These are phyloP conservation scores for Graphium sp. DNA, from an alignment of 2,329 filamentous ascomycete genomes.

Conservation along the genomic window DNA sequence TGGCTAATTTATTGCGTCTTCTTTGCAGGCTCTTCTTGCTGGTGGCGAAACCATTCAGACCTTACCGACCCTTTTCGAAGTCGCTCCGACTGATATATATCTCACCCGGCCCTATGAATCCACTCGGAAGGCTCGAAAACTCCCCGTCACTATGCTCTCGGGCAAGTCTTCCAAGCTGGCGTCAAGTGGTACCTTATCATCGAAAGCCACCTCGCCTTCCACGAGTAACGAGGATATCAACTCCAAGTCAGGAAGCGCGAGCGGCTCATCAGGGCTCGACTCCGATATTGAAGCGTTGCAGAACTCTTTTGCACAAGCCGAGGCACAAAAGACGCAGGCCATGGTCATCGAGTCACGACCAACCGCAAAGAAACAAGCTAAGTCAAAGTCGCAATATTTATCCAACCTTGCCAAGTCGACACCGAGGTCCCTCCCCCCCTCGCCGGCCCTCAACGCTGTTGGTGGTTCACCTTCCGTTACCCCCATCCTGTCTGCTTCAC, in stretches of 20 bases:
- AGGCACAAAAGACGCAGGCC: slow-evolving; percentile 21
- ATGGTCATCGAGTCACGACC: slow-evolving; percentile 15
- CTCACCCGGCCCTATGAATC: slow-evolving; percentile 32
- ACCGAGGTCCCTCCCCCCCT: slow-evolving; percentile 27
- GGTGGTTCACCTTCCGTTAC: slow-evolving; percentile 34
- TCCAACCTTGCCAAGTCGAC: slow-evolving; percentile 20
- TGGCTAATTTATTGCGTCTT: too few species aligned
- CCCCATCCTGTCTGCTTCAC: slow-evolving; percentile 29
- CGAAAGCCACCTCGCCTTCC: slow-evolving; percentile 10
- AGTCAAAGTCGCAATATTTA: slow-evolving; percentile 24
- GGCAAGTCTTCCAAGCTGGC: too few species aligned
- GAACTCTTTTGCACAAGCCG: slow-evolving; percentile 22
- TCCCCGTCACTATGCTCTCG: slow-evolving; percentile 34
- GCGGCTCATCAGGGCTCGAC: slow-evolving; percentile 24
- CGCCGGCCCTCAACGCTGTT: slow-evolving; percentile 36
- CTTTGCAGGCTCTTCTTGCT: too few species aligned
- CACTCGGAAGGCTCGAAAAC: slow-evolving; percentile 24
- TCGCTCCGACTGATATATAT: too few species aligned
- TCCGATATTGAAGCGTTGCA: slow-evolving; percentile 33
- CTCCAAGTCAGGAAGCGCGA: slow-evolving; percentile 14
- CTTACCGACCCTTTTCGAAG: too few species aligned
- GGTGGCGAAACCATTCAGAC: too few species aligned
- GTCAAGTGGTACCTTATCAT: slow-evolving; percentile 5
- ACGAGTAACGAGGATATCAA: slow-evolving; percentile 15
- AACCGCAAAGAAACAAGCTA: slow-evolving; percentile 14